These are phyloP conservation scores for Pharnaceum exiguum DNA, from an alignment of 148 eudicot species.

Conservation along the genomic window DNA sequence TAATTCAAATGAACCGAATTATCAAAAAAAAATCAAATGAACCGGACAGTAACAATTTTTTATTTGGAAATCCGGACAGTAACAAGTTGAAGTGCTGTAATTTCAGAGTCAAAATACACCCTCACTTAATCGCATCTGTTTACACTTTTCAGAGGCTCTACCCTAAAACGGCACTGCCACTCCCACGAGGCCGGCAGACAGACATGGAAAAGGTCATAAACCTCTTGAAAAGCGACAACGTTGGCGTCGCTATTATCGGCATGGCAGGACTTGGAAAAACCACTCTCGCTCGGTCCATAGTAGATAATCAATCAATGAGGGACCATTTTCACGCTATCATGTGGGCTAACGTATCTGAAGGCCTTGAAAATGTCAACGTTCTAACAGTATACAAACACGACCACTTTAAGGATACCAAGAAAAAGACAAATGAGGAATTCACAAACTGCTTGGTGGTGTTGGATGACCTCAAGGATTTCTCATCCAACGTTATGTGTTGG, in stretches of 20 bases:
- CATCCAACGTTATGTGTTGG: too few species aligned
- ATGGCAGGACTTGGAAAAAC: not conserved
- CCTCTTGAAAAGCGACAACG: not conserved
- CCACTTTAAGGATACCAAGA: not conserved
- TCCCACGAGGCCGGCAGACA: not conserved
- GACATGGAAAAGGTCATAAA: not conserved
- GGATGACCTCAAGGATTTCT: not conserved
- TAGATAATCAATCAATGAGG: not conserved
- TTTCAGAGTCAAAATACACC: too few species aligned
- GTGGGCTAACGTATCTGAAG: not conserved
- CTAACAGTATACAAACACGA: not conserved
- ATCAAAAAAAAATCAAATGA: too few species aligned
- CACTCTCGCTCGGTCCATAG: not conserved
- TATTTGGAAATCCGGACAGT: too few species aligned
- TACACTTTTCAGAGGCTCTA: too few species aligned
- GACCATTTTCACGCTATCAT: not conserved
- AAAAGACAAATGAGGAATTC: too few species aligned
- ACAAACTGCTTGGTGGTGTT: not conserved
- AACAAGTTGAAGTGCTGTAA: too few species aligned
- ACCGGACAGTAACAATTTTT: too few species aligned
- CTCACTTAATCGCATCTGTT: too few species aligned
- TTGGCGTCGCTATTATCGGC: not conserved
- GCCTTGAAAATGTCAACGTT: not conserved
- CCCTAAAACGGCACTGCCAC: too few species aligned
- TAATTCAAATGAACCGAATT: too few species aligned